Evolutionary conservation across 768 basidiomycete species (phyloP).

Genomic region (Boletellus emodensis): DNA sequence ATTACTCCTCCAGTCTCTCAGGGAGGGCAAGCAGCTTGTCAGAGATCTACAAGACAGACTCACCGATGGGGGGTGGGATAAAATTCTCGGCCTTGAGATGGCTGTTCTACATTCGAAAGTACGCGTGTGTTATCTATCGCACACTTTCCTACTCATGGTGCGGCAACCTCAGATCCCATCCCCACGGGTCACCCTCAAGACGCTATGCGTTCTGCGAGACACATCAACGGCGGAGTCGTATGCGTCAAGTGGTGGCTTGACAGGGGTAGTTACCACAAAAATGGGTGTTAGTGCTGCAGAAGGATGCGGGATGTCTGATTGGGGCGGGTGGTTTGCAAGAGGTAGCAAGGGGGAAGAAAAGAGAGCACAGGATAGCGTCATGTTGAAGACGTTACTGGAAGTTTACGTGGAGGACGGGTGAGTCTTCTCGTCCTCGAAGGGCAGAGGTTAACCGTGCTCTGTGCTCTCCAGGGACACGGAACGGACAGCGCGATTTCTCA

Average conservation of each 20-base stretch:
- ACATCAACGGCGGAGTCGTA: conserved; percentile 78
- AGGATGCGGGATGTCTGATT: conserved; percentile 40
- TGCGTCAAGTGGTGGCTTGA: conserved; percentile 72
- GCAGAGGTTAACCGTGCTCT: not conserved
- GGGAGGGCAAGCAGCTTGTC: conserved; percentile 13
- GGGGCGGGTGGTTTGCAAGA: conserved; percentile 35
- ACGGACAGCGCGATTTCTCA: conserved; percentile 65
- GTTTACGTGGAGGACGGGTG: conserved; percentile 81
- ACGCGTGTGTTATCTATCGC: not conserved
- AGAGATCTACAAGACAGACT: conserved; percentile 21
- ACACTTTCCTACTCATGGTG: not conserved
- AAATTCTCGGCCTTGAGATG: conserved; percentile 63
- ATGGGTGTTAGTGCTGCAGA: conserved; percentile 51
- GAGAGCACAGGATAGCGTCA: conserved; percentile 45
- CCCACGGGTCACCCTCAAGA: conserved; percentile 49
- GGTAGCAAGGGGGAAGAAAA: conserved; percentile 43
- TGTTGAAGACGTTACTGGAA: conserved; percentile 69
- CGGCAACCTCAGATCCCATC: conserved; percentile 5
- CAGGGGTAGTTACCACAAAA: conserved; percentile 57
- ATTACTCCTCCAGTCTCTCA: conserved; percentile 62
- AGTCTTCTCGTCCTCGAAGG: conserved; percentile 24
- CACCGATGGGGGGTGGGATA: conserved; percentile 31
- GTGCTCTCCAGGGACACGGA: conserved; percentile 44
- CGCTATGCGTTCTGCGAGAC: conserved; percentile 69
- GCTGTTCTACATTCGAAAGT: conserved; percentile 83